Evolutionary conservation across 768 basidiomycete genomes (phyloP), one percentile per base, ranked within the genome.

Genomic region (Collybia mongolica): DNA sequence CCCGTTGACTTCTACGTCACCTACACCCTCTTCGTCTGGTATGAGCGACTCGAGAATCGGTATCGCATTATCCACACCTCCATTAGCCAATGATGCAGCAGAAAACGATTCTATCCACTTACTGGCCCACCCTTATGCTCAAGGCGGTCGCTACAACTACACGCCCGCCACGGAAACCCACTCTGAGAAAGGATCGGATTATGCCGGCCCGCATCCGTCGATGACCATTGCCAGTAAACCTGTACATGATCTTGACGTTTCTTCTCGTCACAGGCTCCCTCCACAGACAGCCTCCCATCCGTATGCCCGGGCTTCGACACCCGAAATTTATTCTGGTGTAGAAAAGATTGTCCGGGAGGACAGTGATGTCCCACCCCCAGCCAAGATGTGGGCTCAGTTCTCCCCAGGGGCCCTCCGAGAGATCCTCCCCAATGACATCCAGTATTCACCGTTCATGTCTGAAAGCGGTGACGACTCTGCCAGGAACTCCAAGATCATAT

Each of bases 311-410:
- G 59, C 63, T 2, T 50, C 61, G 8, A 62, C 66, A 17, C 51
- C 69, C 17, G 72, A 72, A 39, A 68, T 69, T 19, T 73, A 72
- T 50, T 56, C 65, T 29, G 60, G 62, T 12, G 62, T 66, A 23
- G 60, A 62, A 26, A 66, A 62, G 28, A 59, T 74, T 37, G 52
- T 70, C 17, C 65, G 71, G 3, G 57, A 63, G 2, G 72, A 77
- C 32, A 73, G 69, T 40, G 58, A 65, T 40, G 62, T 73, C n/a
- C 72, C 75, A 7, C 60, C 71, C n/a, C 58, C 64, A 15, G 64
- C 70, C 18, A 79, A 73, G 60, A 77, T 80, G 76, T 80, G 79
- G 79, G 77, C 75, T 1, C 73, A 71, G 47, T 61, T 76, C 22
- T 73, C 76, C 9, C 72, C 76, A 6, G 75, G 72, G 4, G 55